Evolutionary conservation across 331 rosid genomes (phyloP).

Genomic region (Saraca asoca): DNA sequence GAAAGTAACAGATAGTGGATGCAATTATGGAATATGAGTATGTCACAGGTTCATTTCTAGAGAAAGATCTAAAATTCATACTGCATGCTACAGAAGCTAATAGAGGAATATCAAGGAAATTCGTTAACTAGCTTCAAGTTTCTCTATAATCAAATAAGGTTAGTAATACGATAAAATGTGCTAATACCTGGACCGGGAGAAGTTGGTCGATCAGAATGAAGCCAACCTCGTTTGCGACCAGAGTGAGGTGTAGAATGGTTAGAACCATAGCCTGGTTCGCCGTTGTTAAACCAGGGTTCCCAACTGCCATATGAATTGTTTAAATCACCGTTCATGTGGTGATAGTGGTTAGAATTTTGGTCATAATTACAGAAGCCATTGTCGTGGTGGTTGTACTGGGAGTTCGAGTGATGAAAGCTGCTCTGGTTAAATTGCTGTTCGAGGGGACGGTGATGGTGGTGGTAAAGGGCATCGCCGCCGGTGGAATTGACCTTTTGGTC

Average conservation of each 20-base stretch:
- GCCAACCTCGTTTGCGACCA: constrained; percentile 69
- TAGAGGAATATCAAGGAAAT: neutral
- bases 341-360: constrained; percentile 26
- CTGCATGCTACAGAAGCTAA: neutral
- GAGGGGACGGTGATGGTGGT: constrained; percentile 35
- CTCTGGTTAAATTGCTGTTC: constrained; percentile 42
- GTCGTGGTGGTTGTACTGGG: constrained; percentile 9
- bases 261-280: constrained; percentile 41
- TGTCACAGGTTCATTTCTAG: neutral
- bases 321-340: constrained; percentile 34
- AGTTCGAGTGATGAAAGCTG: constrained; percentile 26
- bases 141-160: neutral
- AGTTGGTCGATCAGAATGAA: constrained; percentile 42
- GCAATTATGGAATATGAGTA: neutral
- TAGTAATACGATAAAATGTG: neutral
- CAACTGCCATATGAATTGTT: constrained; percentile 11
- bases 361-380: constrained; percentile 37
- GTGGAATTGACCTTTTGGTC: constrained; percentile 37
- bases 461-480: constrained; percentile 32
- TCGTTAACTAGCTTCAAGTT: neutral
- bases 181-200: constrained; percentile 55
- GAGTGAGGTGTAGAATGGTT: constrained; percentile 42
- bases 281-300: constrained; percentile 7
- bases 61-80: neutral
- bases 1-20: neutral